A percentile compares a stretch with the other conserved stretches of the same genome.
Conservation (phyloP, 2,329 filamentous ascomycete genomes). For the Fusarium aywerte region DNA sequence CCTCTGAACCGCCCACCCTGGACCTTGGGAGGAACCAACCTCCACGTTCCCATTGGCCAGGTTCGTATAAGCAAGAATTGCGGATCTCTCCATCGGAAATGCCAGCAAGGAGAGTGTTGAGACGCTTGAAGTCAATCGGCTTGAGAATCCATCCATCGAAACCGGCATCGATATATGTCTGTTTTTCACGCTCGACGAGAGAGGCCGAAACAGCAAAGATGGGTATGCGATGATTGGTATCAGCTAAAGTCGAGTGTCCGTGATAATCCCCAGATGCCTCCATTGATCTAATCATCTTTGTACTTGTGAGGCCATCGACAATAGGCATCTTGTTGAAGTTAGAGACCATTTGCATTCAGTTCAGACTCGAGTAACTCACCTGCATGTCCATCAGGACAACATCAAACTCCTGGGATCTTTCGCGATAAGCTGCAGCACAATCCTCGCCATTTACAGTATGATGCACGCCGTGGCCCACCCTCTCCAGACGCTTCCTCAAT, state of each 20-base stretch:
- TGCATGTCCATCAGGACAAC: conserved; percentile 94
- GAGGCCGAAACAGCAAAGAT: conserved; percentile 91
- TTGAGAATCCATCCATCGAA: conserved; percentile 95
- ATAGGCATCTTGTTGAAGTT: conserved; percentile 81
- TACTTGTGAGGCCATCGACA: conserved; percentile 82
- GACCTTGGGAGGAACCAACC: conserved; percentile 74
- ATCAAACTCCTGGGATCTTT: conserved; percentile 73
- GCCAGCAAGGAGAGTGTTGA: conserved; percentile 75
- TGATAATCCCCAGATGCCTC: conserved; percentile 65
- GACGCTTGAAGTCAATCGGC: conserved; percentile 82
- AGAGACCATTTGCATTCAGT: neutral
- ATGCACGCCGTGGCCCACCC: conserved; percentile 75
- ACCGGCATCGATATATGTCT: conserved; percentile 78
- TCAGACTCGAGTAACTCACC: conserved; percentile 60
- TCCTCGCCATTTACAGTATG: conserved; percentile 87
- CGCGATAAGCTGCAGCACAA: conserved; percentile 76
- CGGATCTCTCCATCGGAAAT: conserved; percentile 71
- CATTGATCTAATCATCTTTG: conserved; percentile 82
- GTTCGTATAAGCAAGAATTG: conserved; percentile 71
- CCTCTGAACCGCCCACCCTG: conserved; percentile 6
- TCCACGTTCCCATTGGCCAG: conserved; percentile 83
- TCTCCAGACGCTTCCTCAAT: conserved; percentile 81
- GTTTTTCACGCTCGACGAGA: conserved; percentile 74
- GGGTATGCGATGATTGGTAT: conserved; percentile 73
- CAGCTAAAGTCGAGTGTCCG: conserved; percentile 68